These are phyloP conservation scores for Clavulina sp. DNA, from an alignment of 768 basidiomycete species.

Conservation along the genomic window DNA sequence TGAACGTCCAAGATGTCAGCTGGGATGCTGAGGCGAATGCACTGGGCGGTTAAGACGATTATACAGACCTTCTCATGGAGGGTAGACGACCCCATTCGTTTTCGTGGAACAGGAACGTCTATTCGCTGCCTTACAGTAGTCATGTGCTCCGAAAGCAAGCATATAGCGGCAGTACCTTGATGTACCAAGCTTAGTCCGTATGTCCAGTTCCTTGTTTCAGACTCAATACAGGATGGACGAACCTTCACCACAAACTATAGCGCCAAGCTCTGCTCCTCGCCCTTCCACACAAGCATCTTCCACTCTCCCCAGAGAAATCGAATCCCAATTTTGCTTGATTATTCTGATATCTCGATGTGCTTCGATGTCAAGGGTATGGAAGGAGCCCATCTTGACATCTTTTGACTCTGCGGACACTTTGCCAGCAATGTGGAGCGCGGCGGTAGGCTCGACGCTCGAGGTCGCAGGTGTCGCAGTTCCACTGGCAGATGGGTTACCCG, in stretches of 20 bases:
- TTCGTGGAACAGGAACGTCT: slow-evolving; percentile 76
- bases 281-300: slow-evolving; percentile 86
- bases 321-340: slow-evolving; percentile 87
- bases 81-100: slow-evolving; percentile 62
- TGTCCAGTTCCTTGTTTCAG: not conserved
- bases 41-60: not conserved
- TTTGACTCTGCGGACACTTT: slow-evolving; percentile 72
- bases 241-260: slow-evolving; percentile 91
- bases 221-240: not conserved
- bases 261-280: slow-evolving; percentile 88
- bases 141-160: slow-evolving; percentile 91
- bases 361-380: slow-evolving; percentile 88
- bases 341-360: slow-evolving; percentile 79
- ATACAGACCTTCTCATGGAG: slow-evolving; percentile 63
- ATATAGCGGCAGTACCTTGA: slow-evolving; percentile 72
- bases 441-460: slow-evolving; percentile 18
- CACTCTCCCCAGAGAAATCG: slow-evolving; percentile 61
- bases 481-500: too few species aligned
- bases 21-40: not conserved
- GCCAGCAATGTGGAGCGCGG: slow-evolving; percentile 68
- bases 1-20: not conserved
- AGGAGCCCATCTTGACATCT: slow-evolving; percentile 82
- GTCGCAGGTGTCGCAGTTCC: slow-evolving; percentile 14
- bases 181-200: not conserved
- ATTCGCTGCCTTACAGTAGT: slow-evolving; percentile 84